Evolutionary conservation across 1,284 basidiomycete genomes (phyloP).

Genomic region (Apiotrichum laibachii): DNA sequence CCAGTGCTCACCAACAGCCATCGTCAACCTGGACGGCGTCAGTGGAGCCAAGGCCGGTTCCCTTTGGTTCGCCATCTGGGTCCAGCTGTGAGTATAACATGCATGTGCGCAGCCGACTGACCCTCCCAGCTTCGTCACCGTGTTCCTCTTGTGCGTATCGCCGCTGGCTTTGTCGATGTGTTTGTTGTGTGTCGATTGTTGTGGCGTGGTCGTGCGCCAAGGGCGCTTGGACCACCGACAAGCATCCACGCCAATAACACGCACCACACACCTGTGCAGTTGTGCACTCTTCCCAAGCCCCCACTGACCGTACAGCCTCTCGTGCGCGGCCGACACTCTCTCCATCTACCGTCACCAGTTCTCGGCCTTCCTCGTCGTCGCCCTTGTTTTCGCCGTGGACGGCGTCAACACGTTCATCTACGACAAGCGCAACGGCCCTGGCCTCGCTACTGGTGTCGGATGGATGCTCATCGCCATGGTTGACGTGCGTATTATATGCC

Average conservation of each 20-base stretch:
- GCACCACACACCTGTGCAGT: too few relatives aligned
- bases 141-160: conserved; percentile 43
- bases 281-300: background rate
- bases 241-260: too few relatives aligned
- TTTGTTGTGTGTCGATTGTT: background rate
- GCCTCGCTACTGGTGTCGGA: conserved; percentile 82
- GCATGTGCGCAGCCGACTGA: background rate
- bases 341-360: conserved; percentile 61
- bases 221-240: too few relatives aligned
- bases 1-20: background rate
- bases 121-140: conserved; percentile 28
- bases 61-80: conserved; percentile 88
- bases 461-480: conserved; percentile 90
- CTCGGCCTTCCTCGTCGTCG: conserved; percentile 77
- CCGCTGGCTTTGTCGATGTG: background rate
- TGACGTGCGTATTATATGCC: conserved; percentile 42
- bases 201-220: background rate
- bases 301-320: conserved; percentile 27
- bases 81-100: conserved; percentile 36
- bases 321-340: conserved; percentile 39
- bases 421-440: conserved; percentile 50
- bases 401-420: conserved; percentile 14
- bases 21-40: background rate
- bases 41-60: conserved; percentile 51
- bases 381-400: conserved; percentile 74